These are phyloP conservation scores for Fusarium graminum DNA, from an alignment of 2,329 filamentous ascomycete species.

Conservation along the genomic window DNA sequence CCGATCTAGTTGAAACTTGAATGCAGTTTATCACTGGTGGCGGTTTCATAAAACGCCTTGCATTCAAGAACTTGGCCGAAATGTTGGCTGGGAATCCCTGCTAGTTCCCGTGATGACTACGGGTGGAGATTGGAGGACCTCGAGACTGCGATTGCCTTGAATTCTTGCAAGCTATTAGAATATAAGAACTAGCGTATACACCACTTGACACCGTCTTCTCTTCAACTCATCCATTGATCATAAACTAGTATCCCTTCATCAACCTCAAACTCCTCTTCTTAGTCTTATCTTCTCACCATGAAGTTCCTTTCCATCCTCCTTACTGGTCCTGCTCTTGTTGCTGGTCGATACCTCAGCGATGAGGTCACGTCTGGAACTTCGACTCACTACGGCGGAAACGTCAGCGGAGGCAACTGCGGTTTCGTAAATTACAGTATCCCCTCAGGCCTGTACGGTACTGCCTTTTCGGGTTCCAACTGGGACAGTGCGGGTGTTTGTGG, in stretches of 20 bases:
- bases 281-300: slow-evolving; percentile 26
- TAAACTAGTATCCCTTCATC: neutral
- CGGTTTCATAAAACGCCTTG: slow-evolving; percentile 19
- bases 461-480: slow-evolving; percentile 71
- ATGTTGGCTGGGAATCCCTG: slow-evolving; percentile 11
- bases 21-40: neutral
- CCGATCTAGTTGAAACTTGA: slow-evolving; percentile 2
- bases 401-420: slow-evolving; percentile 71
- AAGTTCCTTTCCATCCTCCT: slow-evolving; percentile 42
- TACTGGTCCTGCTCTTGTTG: slow-evolving; percentile 41
- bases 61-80: slow-evolving; percentile 4
- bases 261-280: neutral
- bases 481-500: slow-evolving; percentile 68
- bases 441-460: slow-evolving; percentile 70
- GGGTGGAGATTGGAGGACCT: slow-evolving; percentile 21
- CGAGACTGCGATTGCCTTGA: neutral
- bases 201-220: neutral
- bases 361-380: slow-evolving; percentile 40
- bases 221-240: neutral
- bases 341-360: slow-evolving; percentile 27
- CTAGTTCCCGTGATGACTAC: slow-evolving; percentile 28
- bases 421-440: slow-evolving; percentile 74
- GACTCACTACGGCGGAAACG: slow-evolving; percentile 68
- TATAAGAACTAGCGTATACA: slow-evolving; percentile 8
- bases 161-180: neutral